Conservation (phyloP, 2,329 filamentous ascomycete genomes). For the Venturia effusa region DNA sequence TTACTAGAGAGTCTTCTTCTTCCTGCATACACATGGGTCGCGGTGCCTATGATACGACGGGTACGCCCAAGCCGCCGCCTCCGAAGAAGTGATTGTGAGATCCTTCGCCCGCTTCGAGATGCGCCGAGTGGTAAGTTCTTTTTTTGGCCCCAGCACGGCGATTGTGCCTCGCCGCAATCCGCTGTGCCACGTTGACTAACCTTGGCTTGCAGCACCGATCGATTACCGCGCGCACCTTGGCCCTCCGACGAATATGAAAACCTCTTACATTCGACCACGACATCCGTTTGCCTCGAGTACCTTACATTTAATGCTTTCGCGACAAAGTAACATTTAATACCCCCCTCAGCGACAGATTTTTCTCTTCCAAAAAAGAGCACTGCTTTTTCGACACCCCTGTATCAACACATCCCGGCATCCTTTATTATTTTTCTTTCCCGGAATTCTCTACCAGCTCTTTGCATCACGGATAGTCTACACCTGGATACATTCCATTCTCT, state of each 20-base stretch:
- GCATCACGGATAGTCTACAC: slow-evolving; percentile 6
- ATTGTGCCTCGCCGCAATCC: not conserved
- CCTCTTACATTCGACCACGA: not conserved
- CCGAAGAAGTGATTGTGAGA: slow-evolving; percentile 22
- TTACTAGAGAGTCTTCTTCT: slow-evolving; percentile 28
- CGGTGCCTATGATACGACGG: slow-evolving; percentile 39
- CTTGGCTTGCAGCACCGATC: not conserved
- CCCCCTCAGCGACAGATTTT: slow-evolving; percentile 5
- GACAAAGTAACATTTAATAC: slow-evolving; percentile 4
- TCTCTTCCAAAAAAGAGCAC: not conserved
- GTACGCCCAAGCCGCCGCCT: slow-evolving; percentile 34
- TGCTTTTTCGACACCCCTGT: slow-evolving; percentile 9
- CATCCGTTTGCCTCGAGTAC: not conserved
- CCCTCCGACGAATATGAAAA: not conserved
- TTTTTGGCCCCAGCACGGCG: not conserved
- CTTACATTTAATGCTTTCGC: slow-evolving; percentile 3
- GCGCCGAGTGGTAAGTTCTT: not conserved
- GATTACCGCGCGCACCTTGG: slow-evolving; percentile 1
- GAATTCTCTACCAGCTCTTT: not conserved
- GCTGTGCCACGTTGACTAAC: slow-evolving; percentile 2
- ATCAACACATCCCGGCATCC: slow-evolving; percentile 10
- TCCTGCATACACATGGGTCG: slow-evolving; percentile 35
- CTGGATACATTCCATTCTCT: not conserved
- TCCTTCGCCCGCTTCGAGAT: not conserved
- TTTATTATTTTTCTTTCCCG: not conserved